Conservation (phyloP, 2,329 filamentous ascomycete genomes). For the Diplodia corticola region DNA sequence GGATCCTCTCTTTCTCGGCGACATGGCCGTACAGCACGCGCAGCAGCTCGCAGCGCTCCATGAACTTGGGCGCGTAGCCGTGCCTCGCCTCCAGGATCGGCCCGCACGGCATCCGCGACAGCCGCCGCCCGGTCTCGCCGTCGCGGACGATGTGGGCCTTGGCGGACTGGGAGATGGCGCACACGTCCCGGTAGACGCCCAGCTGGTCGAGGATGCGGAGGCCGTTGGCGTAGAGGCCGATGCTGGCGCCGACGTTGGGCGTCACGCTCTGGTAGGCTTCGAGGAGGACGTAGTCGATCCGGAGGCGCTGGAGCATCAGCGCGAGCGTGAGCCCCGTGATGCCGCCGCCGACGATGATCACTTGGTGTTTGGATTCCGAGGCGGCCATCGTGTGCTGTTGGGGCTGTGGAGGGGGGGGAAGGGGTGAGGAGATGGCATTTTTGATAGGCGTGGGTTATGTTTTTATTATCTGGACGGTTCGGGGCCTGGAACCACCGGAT, state of each 20-base stretch:
- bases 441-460: too few relatives aligned
- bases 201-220: conserved; percentile 23
- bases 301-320: background rate
- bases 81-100: conserved; percentile 8
- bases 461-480: too few relatives aligned
- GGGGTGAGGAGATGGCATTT: too few relatives aligned
- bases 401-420: too few relatives aligned
- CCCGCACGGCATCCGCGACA: background rate
- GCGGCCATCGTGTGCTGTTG: too few relatives aligned
- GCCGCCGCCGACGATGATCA: conserved; percentile 14
- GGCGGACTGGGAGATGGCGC: background rate
- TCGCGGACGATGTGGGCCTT: background rate
- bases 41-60: conserved; percentile 17
- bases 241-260: conserved; percentile 27
- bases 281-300: conserved; percentile 25
- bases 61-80: conserved; percentile 21
- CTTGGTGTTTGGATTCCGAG: background rate
- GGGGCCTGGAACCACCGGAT: too few relatives aligned
- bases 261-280: conserved; percentile 29
- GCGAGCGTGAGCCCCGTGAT: conserved; percentile 6
- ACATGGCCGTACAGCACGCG: conserved; percentile 29
- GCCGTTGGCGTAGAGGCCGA: conserved; percentile 27
- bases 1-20: conserved; percentile 28
- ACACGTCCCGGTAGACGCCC: conserved; percentile 3
- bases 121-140: background rate